A percentile compares a stretch with the other conserved stretches of the same genome.
Conservation (phyloP, 169 alveolate genomes). For the Amoebophrya sp. region DNA sequence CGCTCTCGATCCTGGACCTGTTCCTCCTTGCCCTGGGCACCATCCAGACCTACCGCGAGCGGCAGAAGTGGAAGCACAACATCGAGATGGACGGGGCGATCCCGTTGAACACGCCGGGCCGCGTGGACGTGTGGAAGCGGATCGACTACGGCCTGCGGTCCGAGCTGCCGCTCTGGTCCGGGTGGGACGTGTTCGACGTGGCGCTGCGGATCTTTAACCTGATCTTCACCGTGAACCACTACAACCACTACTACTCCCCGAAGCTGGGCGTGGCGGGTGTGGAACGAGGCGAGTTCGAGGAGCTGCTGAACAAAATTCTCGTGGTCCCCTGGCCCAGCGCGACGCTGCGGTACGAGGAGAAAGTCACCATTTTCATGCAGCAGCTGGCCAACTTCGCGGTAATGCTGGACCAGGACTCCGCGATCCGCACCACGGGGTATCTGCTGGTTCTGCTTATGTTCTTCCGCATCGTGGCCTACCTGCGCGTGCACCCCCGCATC, state of each 20-base stretch:
- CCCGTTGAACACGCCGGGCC: not conserved
- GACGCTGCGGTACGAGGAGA: not conserved
- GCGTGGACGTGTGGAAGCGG: not conserved
- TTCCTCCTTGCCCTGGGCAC: no score
- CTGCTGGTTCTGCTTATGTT: not conserved
- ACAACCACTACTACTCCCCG: not conserved
- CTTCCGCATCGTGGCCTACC: not conserved
- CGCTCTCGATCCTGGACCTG: not conserved
- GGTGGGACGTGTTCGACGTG: not conserved
- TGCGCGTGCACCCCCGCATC: not conserved
- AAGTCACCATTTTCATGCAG: not conserved
- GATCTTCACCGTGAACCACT: not conserved
- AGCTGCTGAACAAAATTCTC: not conserved
- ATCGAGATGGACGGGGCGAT: not conserved
- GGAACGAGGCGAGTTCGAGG: not conserved
- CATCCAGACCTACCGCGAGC: not conserved
- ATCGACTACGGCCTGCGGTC: not conserved
- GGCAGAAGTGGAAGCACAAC: not conserved
- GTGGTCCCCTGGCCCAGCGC: not conserved
- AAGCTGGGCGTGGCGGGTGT: not conserved
- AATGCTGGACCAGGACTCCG: not conserved
- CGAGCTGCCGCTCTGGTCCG: not conserved
- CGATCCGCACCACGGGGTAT: not conserved
- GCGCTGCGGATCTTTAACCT: not conserved
- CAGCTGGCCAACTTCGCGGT: no score